Evolutionary conservation across 2,329 filamentous ascomycete species (phyloP), one percentile per base, ranked within the genome.

Genomic region (Diaporthe ampelina): DNA sequence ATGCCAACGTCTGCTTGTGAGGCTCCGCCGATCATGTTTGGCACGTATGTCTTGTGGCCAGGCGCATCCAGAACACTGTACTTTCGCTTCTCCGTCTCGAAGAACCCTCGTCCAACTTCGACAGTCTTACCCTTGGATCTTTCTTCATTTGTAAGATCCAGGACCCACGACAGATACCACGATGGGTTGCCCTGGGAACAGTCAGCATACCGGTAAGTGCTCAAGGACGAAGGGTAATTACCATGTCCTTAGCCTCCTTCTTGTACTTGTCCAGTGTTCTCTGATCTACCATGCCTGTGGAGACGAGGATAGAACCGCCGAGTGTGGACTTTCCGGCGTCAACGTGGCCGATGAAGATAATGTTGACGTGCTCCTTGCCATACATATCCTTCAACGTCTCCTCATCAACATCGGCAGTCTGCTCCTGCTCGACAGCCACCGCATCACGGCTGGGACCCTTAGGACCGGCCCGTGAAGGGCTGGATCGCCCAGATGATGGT

Each of bases 271-370:
- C 97, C 89, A 99, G 91, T 48, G 97, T 99, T 82, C 97, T 92
- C 85, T 99, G 95, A 81, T 99, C 97, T n/a, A 99, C 97, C 97
- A 98, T 99, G 75, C 97, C 97, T 7, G 96, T 98, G 70, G 91
- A 92, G 83, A 97, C 98, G 19, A 99, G 88, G 77, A 99, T 97
- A 70, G 94, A 94, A 68, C 97, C 97, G 82, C 97, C 97, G 8
- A 99, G 89, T 4, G 97, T 99, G 52, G 95, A 98, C 87, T 99
- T 99, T 79, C 97, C 97, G 70, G 97, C 97, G 87, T 99, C 97
- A 80, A 99, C 97, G 88, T 99, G 97, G 69, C 97, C 96, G 81
- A 98, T 94, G 86, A 98, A 98, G 78, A 98, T 98, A 79, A 99
- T 93, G 85, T 99, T 99, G 80, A 99, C 87, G 79, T 93, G 91